Base-by-base conservation (phyloP, 306 rosid species). In the Prunus kanzakura region DNA sequence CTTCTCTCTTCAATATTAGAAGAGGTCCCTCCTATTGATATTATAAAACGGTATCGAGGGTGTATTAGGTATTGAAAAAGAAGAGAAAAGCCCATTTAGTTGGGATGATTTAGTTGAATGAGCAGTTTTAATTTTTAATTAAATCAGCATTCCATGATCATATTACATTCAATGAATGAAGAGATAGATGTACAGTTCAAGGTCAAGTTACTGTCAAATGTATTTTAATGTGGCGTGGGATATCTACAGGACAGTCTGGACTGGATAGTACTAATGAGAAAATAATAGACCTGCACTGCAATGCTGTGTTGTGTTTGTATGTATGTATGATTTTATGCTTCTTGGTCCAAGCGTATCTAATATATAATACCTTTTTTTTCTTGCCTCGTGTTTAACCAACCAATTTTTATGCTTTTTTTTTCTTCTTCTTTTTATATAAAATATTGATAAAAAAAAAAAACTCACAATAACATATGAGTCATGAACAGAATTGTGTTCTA, bases 321-420 rank as follows among this genome's bases (percentile, higher is more conserved):
- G 15, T 41, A 15, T 13, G 18, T 23, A 22, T 22, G 67, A 72
- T 41, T 72, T 56, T n/a, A 15, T 47, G 9, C 52, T 20, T 35
- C 8, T 3, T 51, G 8, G 61, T 50, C 22, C 41, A 22, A 25
- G 23, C 23, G 43, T 69, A 49, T 69, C 78, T 32, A 32, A 32
- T 32, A 32, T 32, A 32, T 32, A 8, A 32, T 71, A 5, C 22
- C 1, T 49, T 23, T 50, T 50, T 64, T 75, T 50, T 41, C 78
- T 47, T 74, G 70, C 29, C 62, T 75, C 30, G 30, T 50, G 32
- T 61, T n/a, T 23, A 45, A 22, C 75, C n/a, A 71, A 27, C 45
- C 60, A 50, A 56, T 56, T 56, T n/a, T 56, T 0, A 8, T 56
- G 52, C 16, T 5, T 52, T 52, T 52, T 35, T 8, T 20, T 22